These are phyloP conservation scores for Leccinum aurantiacum DNA, from an alignment of 768 basidiomycete genomes.

Conservation along the genomic window DNA sequence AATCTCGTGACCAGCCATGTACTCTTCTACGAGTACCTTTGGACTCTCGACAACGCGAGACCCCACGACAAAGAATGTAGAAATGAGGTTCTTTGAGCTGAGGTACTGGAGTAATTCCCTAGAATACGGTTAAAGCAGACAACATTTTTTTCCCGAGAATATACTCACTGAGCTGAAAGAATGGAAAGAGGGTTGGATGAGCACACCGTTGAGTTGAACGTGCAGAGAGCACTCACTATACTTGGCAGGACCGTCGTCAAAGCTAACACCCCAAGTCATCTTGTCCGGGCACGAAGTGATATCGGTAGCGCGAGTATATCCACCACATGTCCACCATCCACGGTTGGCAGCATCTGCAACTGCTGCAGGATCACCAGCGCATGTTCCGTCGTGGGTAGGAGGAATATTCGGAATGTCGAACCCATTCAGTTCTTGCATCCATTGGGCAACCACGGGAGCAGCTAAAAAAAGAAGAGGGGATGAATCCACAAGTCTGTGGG, in stretches of 20 bases:
- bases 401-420: constrained; percentile 63
- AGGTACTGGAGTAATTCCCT: constrained; percentile 76
- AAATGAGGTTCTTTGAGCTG: constrained; percentile 54
- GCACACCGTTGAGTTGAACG: neutral
- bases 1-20: constrained; percentile 78
- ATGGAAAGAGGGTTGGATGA: constrained; percentile 4
- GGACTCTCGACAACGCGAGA: constrained; percentile 83
- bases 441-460: constrained; percentile 55
- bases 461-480: neutral
- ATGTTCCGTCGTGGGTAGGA: constrained; percentile 69
- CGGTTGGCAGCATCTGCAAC: constrained; percentile 56
- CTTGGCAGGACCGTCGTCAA: constrained; percentile 84
- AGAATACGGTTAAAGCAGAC: constrained; percentile 8
- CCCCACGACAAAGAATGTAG: constrained; percentile 93
- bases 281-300: constrained; percentile 68
- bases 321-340: constrained; percentile 94
- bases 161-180: constrained; percentile 50
- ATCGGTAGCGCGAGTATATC: constrained; percentile 56
- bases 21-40: constrained; percentile 71
- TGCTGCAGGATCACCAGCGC: constrained; percentile 55
- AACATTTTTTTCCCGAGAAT: neutral
- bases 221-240: constrained; percentile 58
- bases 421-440: constrained; percentile 78
- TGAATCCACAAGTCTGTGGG: neutral
- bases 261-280: constrained; percentile 77